Conservation (phyloP, 2,329 filamentous ascomycete species). For the Fusarium sterilihyphosum region DNA sequence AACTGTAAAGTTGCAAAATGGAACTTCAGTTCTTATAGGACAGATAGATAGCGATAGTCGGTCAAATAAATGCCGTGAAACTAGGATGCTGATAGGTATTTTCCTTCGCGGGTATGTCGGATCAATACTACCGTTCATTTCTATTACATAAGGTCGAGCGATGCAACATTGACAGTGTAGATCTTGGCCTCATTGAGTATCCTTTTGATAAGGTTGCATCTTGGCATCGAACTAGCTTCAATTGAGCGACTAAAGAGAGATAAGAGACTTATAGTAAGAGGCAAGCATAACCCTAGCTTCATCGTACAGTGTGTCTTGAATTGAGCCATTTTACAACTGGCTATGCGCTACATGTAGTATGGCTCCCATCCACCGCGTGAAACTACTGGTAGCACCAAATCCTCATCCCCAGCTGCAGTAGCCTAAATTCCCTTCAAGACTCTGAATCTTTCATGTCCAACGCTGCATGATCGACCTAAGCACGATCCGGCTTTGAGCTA, state of each 20-base stretch:
- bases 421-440: neutral
- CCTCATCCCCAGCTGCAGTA: neutral
- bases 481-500: conserved; percentile 2
- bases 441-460: neutral
- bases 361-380: no score
- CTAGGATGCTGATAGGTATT: neutral
- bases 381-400: neutral
- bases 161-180: rapidly evolving
- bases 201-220: neutral
- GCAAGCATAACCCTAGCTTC: neutral
- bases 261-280: neutral
- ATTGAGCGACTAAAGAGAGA: neutral
- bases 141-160: neutral
- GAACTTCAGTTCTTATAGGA: neutral
- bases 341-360: neutral
- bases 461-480: neutral
- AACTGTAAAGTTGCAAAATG: neutral
- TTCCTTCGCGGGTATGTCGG: neutral
- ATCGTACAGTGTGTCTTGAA: neutral
- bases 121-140: neutral
- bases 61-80: neutral
- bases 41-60: neutral
- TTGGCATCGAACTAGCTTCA: neutral
- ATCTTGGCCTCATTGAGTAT: neutral
- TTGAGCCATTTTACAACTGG: no score